A percentile compares a stretch with the other conserved stretches of the same genome.
phyloP scores from a whole-genome alignment of 768 basidiomycete genomes.

The Gymnopilus dilepis region DNA sequence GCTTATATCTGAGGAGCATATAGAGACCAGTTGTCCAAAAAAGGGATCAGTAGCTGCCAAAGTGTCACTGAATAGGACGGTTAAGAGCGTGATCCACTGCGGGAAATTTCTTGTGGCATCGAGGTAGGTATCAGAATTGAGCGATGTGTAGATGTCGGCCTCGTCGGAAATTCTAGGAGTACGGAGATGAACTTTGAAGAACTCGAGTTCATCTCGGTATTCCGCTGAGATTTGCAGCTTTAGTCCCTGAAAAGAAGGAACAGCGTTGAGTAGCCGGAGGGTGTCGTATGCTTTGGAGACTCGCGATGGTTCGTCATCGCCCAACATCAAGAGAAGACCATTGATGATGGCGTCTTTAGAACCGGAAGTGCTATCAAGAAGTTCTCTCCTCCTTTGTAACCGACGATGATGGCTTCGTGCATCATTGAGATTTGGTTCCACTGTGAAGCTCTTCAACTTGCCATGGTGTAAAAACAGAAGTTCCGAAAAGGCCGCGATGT shows the following conservation, averaged over 20 bases:
- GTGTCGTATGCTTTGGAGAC: conserved; percentile 68
- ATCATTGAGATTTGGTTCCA: conserved; percentile 50
- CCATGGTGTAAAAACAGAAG: conserved; percentile 67
- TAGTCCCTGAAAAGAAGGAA: conserved; percentile 36
- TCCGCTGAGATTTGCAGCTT: conserved; percentile 38
- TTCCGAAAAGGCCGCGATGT: conserved; percentile 74
- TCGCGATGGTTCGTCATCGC: conserved; percentile 50
- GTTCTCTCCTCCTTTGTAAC: conserved; percentile 15
- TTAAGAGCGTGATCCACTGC: conserved; percentile 65
- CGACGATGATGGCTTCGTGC: conserved; percentile 46
- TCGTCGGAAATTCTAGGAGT: conserved; percentile 34
- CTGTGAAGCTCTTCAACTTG: conserved; percentile 62
- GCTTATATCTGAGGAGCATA: conserved; percentile 56
- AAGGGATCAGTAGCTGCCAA: conserved; percentile 62
- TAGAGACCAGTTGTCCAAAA: conserved; percentile 68
- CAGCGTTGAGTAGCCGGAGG: conserved; percentile 61
- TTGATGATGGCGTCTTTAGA: conserved; percentile 58
- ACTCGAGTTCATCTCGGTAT: conserved; percentile 50
- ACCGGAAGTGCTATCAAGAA: conserved; percentile 25
- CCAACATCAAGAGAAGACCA: conserved; percentile 62
- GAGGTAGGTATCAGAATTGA: conserved; percentile 38
- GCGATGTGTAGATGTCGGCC: conserved; percentile 43
- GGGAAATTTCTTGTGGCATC: conserved; percentile 55
- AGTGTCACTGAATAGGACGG: conserved; percentile 61
- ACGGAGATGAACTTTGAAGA: conserved; percentile 52